Base-by-base conservation (phyloP, 1,284 basidiomycete species). In the Taiwanofungus camphoratus region DNA sequence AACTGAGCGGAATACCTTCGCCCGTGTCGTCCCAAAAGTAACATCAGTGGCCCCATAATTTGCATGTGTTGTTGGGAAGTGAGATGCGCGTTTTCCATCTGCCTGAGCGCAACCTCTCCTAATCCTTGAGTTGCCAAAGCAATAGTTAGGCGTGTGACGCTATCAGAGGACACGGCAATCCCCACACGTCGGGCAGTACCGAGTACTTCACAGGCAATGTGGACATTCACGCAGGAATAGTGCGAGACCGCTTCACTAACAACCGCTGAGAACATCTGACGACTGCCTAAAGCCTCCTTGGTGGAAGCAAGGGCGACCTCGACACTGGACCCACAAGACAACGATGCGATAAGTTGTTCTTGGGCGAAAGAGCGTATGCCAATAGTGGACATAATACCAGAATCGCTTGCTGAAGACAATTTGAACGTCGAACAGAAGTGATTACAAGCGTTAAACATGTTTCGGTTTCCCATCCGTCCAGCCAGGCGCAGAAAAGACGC, bases 401-500 rank as follows among this genome's bases (percentile, higher is more conserved):
- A 22, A 5, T 41, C 29, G 3, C 34, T 22, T 36, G 31, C n/a
- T 3, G 32, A 9, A 52, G 51, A 54, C 1, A 56, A 38, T 1
- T 20, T 32, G 6, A 34, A 21, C 0, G 26, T 8, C 3, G 23
- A 31, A 30, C 44, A 56, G 42, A 57, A 53, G 16, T 50, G 50
- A 21, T 45, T 52, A 43, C 61, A 64, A 2, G 48, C 52, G 1
- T 63, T 54, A 9, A 67, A 55, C 11, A 81, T 54, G 1, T 55
- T 41, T 2, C 41, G 51, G 44, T 79, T 70, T 11, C 52, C 50
- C 7, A 66, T 56, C 13, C 56, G 50, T 13, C 63, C 64, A 4
- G 72, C 68, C 15, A 79, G 53, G 33, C 62, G 68, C 32, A 81
- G 55, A 54, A 81, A 77, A 3, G 71, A 64, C 2, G 66, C 59